Evolutionary conservation across 225 moss, liverwort and hornwort species (phyloP).

Genomic region (Pseudisothecium myosuroides): DNA sequence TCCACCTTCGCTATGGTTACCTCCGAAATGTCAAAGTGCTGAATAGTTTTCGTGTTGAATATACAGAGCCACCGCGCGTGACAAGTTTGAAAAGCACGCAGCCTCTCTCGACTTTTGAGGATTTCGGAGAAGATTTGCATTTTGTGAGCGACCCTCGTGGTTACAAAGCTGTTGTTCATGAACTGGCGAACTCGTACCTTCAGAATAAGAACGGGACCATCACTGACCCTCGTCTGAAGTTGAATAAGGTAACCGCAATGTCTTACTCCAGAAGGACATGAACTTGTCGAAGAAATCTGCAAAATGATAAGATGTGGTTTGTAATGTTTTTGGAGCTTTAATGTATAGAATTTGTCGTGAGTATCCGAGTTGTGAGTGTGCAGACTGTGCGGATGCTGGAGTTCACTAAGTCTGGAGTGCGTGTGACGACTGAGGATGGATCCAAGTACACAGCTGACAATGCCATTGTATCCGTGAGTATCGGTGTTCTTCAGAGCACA

Average conservation of each 20-base stretch:
- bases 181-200: background rate
- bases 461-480: conserved; percentile 64
- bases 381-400: conserved; percentile 56
- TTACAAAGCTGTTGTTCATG: background rate
- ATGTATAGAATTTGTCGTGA: background rate
- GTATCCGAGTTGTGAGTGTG: background rate
- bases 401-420: conserved; percentile 24
- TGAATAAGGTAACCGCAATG: background rate
- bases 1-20: background rate
- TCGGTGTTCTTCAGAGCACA: conserved; percentile 81
- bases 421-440: conserved; percentile 50
- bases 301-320: background rate
- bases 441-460: conserved; percentile 39
- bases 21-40: background rate
- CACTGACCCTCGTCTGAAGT: background rate
- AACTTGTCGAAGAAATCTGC: background rate
- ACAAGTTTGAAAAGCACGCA: conserved; percentile 8
- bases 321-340: background rate
- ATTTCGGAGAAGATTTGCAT: background rate
- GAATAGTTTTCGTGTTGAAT: background rate
- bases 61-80: background rate
- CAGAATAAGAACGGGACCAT: background rate
- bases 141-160: conserved; percentile 4
- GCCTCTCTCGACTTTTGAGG: background rate
- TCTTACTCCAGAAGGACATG: background rate